A percentile compares a stretch with the other conserved stretches of the same genome.
Conservation (phyloP, 2,329 filamentous ascomycete species). For the Mariannaea sp. region DNA sequence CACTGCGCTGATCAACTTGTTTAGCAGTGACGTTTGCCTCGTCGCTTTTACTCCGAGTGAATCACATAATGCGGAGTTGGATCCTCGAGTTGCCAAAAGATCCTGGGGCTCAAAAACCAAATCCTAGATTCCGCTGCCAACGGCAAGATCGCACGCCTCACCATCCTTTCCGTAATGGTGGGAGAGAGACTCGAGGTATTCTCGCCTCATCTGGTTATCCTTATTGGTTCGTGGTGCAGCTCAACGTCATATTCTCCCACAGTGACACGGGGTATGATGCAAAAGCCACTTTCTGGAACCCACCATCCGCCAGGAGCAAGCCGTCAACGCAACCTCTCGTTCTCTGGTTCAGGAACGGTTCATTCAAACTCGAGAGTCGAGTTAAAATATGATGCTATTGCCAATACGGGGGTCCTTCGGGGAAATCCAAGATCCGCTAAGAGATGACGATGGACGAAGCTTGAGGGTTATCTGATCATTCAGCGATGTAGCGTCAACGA, state of each 20-base stretch:
- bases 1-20: background rate
- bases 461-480: constrained; percentile 6
- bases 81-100: background rate
- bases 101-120: too few species aligned
- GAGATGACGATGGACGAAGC: background rate
- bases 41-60: background rate
- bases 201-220: constrained; percentile 7
- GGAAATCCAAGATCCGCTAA: background rate
- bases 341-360: constrained; percentile 3
- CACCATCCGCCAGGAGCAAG: constrained; percentile 5
- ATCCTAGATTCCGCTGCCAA: constrained; percentile 1
- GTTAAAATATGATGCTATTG: background rate
- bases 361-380: background rate
- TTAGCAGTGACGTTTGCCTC: background rate
- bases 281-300: constrained; percentile 25
- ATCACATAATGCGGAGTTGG: too few species aligned
- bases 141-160: constrained; percentile 8
- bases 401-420: background rate
- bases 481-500: constrained; percentile 20
- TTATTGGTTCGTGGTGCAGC: constrained; percentile 23
- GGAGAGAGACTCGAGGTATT: constrained; percentile 13
- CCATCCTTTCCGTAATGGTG: constrained; percentile 22
- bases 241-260: constrained; percentile 30
- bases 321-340: constrained; percentile 8
- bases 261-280: constrained; percentile 30